A percentile compares a stretch with the other conserved stretches of the same genome.
Conservation (phyloP, 768 basidiomycete genomes). For the Russula ochroleuca region DNA sequence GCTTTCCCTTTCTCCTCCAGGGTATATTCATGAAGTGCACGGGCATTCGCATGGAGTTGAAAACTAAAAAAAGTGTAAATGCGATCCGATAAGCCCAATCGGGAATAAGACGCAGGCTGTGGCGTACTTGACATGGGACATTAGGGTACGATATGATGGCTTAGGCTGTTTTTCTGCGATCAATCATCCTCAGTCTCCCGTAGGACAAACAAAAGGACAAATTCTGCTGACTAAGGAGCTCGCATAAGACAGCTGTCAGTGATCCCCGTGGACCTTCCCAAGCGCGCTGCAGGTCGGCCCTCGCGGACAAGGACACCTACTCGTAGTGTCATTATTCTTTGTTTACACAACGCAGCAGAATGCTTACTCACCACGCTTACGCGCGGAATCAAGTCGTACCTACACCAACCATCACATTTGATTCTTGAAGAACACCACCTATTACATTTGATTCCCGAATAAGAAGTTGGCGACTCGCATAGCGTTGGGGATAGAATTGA, state of each 20-base stretch:
- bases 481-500: constrained; percentile 8
- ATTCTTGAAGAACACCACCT: neutral
- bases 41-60: constrained; percentile 10
- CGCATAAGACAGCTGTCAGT: constrained; percentile 23
- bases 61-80: constrained; percentile 6
- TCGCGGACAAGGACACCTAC: constrained; percentile 27
- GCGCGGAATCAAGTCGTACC: neutral
- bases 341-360: too few relatives aligned
- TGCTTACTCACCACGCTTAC: constrained; percentile 11
- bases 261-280: constrained; percentile 29
- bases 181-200: neutral
- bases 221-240: constrained; percentile 11
- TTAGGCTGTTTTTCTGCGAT: neutral
- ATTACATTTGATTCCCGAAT: too few relatives aligned
- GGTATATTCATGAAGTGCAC: constrained; percentile 16
- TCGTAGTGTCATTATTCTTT: too few relatives aligned
- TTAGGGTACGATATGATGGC: constrained; percentile 12
- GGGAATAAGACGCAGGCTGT: neutral
- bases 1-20: constrained; percentile 10
- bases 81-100: neutral
- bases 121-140: constrained; percentile 21
- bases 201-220: neutral
- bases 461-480: constrained; percentile 21
- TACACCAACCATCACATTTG: constrained; percentile 29
- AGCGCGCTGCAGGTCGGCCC: constrained; percentile 27